Evolutionary conservation across 768 basidiomycete genomes (phyloP).

Genomic region (Boletus sp.): DNA sequence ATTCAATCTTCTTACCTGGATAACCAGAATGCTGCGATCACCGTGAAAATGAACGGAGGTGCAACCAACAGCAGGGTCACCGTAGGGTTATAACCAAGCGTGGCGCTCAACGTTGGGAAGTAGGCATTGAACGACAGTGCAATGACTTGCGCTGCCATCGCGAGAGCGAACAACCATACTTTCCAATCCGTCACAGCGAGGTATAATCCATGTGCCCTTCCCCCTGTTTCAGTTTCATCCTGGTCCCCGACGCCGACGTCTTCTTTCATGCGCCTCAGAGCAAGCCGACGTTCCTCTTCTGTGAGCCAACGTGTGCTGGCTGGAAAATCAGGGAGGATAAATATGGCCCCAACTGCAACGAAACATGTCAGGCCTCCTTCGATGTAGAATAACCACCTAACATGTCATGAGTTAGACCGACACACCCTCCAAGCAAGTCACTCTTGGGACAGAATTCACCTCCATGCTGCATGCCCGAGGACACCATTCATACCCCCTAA

Average conservation of each 20-base stretch:
- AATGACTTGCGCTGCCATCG: conserved; percentile 34
- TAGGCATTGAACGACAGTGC: conserved; percentile 77
- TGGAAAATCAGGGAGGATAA: conserved; percentile 52
- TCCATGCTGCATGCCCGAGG: conserved; percentile 51
- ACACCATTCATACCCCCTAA: conserved; percentile 45
- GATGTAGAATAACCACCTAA: conserved; percentile 48
- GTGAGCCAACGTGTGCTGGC: conserved; percentile 35
- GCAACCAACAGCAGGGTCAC: conserved; percentile 70
- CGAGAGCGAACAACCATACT: conserved; percentile 75
- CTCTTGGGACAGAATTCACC: conserved; percentile 29
- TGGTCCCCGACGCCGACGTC: conserved; percentile 60
- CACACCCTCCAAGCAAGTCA: neutral
- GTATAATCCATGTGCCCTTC: conserved; percentile 44
- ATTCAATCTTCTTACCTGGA: conserved; percentile 38
- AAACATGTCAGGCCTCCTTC: conserved; percentile 45
- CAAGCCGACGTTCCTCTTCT: conserved; percentile 42
- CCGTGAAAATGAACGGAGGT: conserved; percentile 68
- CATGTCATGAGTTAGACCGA: conserved; percentile 11
- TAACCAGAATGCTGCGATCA: conserved; percentile 49
- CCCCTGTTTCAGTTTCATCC: conserved; percentile 40
- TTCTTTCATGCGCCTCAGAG: conserved; percentile 58
- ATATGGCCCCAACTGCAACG: conserved; percentile 42
- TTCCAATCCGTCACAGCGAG: conserved; percentile 74
- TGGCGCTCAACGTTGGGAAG: conserved; percentile 74
- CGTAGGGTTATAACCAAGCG: conserved; percentile 63